Conservation (phyloP, 148 eudicot genomes). For the Silene uniflora region DNA sequence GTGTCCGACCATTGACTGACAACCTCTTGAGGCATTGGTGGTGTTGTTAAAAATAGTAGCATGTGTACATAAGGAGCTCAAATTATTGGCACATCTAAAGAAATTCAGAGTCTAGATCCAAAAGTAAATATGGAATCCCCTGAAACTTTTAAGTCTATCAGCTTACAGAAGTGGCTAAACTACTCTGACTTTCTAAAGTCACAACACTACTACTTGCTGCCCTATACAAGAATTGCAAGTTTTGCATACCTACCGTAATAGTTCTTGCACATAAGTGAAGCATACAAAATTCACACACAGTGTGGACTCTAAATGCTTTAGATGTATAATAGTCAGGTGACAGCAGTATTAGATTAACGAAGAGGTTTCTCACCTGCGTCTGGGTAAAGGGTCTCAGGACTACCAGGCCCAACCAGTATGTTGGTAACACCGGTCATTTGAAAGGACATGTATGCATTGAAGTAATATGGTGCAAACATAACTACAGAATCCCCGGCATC, state of each 20-base stretch:
- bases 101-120: too few relatives aligned
- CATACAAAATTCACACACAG: not conserved
- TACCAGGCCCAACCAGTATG: constrained; percentile 92
- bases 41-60: not conserved
- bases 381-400: constrained; percentile 74
- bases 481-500: constrained; percentile 98
- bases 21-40: not conserved
- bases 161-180: too few relatives aligned
- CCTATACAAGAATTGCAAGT: not conserved
- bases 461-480: constrained; percentile 98
- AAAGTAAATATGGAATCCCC: too few relatives aligned
- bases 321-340: too few relatives aligned
- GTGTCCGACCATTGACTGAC: too few relatives aligned
- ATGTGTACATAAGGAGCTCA: not conserved
- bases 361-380: constrained; percentile 71
- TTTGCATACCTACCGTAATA: not conserved
- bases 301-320: not conserved
- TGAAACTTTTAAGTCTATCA: too few relatives aligned
- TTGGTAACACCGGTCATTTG: constrained; percentile 97
- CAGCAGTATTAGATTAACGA: not conserved
- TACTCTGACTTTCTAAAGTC: too few relatives aligned
- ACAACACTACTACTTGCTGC: not conserved
- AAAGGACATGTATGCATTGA: constrained; percentile 99
- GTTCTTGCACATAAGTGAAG: not conserved
- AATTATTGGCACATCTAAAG: not conserved